These are phyloP conservation scores for Wickerhamomyces subpelliculosus DNA, from an alignment of 805 yeast species.

Conservation along the genomic window DNA sequence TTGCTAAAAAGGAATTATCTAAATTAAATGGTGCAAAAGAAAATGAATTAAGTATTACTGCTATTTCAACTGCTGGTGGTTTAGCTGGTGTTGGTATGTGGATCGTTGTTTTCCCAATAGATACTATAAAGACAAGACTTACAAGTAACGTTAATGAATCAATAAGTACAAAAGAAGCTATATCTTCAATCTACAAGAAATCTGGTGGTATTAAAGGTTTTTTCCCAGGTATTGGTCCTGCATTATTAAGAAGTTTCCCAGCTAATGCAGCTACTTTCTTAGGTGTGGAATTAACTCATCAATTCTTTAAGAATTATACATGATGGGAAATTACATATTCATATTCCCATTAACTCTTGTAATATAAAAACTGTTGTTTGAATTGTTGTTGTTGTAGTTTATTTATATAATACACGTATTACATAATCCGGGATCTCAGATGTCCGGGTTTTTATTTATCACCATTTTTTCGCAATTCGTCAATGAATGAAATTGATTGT, in stretches of 20 bases:
- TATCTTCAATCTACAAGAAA: conserved; percentile 58
- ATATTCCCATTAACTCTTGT: too few relatives aligned
- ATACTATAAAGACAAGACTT: conserved; percentile 67
- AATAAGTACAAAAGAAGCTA: conserved; percentile 54
- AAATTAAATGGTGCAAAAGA: conserved; percentile 30
- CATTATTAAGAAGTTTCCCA: conserved; percentile 89
- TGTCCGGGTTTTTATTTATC: too few relatives aligned
- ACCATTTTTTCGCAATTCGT: not conserved
- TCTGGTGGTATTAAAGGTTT: conserved; percentile 86
- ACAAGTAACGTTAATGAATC: conserved; percentile 30
- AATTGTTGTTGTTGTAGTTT: too few relatives aligned
- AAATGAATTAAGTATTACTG: conserved; percentile 57
- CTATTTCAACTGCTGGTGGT: conserved; percentile 89
- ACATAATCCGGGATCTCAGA: too few relatives aligned
- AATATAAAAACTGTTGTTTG: too few relatives aligned
- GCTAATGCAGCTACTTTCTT: conserved; percentile 99
- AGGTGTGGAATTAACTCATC: conserved; percentile 81
- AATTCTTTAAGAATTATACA: conserved; percentile 28
- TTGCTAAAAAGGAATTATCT: conserved; percentile 58
- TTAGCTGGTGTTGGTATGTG: conserved; percentile 96
- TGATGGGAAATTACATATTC: too few relatives aligned
- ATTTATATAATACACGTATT: too few relatives aligned
- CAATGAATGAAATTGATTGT: not conserved
- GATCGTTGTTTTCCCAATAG: conserved; percentile 92
- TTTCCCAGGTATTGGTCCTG: conserved; percentile 98